Conservation (phyloP, 148 eudicot genomes). For the Nyssa sinensis region DNA sequence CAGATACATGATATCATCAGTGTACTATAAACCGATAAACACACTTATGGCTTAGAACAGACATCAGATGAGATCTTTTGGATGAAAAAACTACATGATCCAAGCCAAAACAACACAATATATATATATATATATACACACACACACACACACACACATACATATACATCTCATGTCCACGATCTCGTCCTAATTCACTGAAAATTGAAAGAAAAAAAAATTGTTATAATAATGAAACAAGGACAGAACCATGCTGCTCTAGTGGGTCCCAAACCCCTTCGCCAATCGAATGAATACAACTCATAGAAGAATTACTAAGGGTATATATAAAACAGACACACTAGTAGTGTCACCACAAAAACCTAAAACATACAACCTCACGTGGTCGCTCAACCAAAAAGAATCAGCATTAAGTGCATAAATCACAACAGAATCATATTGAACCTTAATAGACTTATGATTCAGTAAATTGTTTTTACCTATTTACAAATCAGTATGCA, state of each 20-base stretch:
- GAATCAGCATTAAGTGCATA: background rate
- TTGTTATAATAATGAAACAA: background rate
- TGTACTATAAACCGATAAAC: background rate
- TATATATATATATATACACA: too few relatives aligned
- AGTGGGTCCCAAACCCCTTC: background rate
- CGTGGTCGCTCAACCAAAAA: background rate
- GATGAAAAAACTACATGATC: background rate
- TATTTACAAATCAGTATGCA: too few relatives aligned
- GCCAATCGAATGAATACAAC: background rate
- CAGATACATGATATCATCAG: background rate
- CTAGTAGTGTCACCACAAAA: too few relatives aligned
- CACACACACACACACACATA: background rate
- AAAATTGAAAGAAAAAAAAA: background rate
- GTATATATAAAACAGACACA: too few relatives aligned
- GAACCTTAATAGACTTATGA: too few relatives aligned
- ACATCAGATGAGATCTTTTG: background rate
- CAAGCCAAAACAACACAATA: background rate
- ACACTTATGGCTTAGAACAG: background rate
- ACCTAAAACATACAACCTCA: background rate
- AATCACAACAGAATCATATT: background rate
- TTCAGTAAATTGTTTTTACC: too few relatives aligned
- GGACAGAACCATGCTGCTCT: background rate
- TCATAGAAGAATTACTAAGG: background rate
- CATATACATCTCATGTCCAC: too few relatives aligned
- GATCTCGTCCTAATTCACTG: background rate